A percentile compares a stretch with the other conserved stretches of the same genome.
phyloP scores from a whole-genome alignment of 2,329 filamentous ascomycete genomes.

The Pseudopyrenochaeta lycopersici region DNA sequence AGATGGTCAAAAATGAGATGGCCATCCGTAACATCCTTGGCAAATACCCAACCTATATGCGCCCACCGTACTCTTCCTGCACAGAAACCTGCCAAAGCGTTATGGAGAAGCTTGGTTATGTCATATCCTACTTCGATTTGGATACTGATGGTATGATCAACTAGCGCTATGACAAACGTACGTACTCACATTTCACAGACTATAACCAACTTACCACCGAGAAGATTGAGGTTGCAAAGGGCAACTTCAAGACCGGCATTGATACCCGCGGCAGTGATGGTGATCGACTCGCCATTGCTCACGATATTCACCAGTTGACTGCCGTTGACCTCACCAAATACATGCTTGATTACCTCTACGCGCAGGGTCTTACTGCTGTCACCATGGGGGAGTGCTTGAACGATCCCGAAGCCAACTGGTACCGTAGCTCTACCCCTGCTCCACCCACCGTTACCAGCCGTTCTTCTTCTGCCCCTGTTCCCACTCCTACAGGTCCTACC shows the following conservation, averaged over 20 bases:
- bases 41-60: slow-evolving; percentile 65
- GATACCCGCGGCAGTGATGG: slow-evolving; percentile 17
- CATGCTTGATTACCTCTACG: slow-evolving; percentile 52
- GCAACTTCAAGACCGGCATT: slow-evolving; percentile 55
- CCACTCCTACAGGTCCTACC: slow-evolving; percentile 29
- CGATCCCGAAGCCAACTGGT: slow-evolving; percentile 58
- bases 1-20: slow-evolving; percentile 64
- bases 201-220: slow-evolving; percentile 41
- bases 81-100: slow-evolving; percentile 49
- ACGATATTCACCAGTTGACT: slow-evolving; percentile 59
- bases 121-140: slow-evolving; percentile 68
- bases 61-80: slow-evolving; percentile 60
- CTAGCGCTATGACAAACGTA: not conserved
- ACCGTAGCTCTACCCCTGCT: slow-evolving; percentile 52
- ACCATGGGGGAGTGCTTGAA: slow-evolving; percentile 60
- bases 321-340: slow-evolving; percentile 54
- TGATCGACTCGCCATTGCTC: slow-evolving; percentile 62
- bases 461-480: slow-evolving; percentile 14
- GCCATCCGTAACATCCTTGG: slow-evolving; percentile 64
- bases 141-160: slow-evolving; percentile 59
- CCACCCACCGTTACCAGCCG: slow-evolving; percentile 39
- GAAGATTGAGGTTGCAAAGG: slow-evolving; percentile 44
- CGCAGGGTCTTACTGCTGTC: slow-evolving; percentile 54
- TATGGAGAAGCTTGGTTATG: slow-evolving; percentile 61
- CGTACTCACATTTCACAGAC: slow-evolving; percentile 11